Conservation (phyloP, 371 early-diverging fungal species). For the Rhizopus arrhizus region DNA sequence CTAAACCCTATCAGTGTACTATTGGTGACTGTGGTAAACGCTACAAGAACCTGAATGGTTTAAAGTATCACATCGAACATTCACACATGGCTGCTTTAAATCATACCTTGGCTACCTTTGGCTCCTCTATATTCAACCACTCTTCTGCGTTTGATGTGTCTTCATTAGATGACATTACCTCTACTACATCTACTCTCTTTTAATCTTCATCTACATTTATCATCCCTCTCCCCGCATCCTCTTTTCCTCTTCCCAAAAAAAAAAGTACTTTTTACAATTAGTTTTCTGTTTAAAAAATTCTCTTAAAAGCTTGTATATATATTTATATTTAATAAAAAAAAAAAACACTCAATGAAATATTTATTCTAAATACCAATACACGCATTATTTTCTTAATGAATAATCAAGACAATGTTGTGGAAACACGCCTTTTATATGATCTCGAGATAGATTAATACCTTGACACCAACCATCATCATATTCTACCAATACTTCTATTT, state of each 20-base stretch:
- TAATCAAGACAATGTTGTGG: slow-evolving; percentile 63
- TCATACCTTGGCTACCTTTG: slow-evolving; percentile 45
- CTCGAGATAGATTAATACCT: slow-evolving; percentile 64
- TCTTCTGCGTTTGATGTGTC: slow-evolving; percentile 5
- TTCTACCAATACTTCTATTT: slow-evolving; percentile 62
- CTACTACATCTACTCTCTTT: not conserved
- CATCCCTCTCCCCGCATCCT: too few relatives aligned
- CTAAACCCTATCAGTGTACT: slow-evolving; percentile 87
- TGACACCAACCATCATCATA: slow-evolving; percentile 77
- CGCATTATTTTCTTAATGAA: not conserved
- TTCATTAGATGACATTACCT: slow-evolving; percentile 1
- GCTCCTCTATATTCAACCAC: slow-evolving; percentile 25
- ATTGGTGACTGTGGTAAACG: slow-evolving; percentile 86
- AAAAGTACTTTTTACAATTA: not conserved
- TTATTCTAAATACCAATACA: too few relatives aligned
- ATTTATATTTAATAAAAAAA: too few relatives aligned
- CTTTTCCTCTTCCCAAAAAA: not conserved
- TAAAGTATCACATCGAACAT: slow-evolving; percentile 94
- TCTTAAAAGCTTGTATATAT: not conserved
- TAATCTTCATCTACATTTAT: not conserved
- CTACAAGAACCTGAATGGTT: slow-evolving; percentile 97
- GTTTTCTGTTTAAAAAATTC: too few relatives aligned
- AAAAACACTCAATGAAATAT: too few relatives aligned
- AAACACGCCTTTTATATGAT: slow-evolving; percentile 61
- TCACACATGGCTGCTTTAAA: slow-evolving; percentile 68